Percentiles rank a stretch among this genome's conserved stretches.
Conservation (phyloP, 305 asterid species). For the Solanum aculeatissimum region DNA sequence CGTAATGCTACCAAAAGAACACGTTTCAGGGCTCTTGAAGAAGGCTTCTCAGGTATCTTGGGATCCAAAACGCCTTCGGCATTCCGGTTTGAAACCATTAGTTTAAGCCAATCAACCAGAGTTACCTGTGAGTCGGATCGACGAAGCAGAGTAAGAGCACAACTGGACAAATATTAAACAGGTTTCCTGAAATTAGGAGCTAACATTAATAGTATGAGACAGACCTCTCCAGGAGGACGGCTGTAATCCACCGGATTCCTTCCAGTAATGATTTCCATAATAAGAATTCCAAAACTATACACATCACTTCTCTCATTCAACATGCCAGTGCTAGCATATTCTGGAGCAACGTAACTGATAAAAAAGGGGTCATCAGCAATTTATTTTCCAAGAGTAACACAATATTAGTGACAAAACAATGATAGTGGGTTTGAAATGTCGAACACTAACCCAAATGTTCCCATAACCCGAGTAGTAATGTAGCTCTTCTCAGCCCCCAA, state of each 20-base stretch:
- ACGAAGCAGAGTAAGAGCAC: neutral
- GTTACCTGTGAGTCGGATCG: constrained; percentile 40
- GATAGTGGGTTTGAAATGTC: neutral
- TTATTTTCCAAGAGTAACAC: neutral
- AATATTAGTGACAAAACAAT: neutral
- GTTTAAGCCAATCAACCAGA: constrained; percentile 80
- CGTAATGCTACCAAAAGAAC: constrained; percentile 77
- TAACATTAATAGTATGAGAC: neutral
- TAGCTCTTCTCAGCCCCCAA: constrained; percentile 77
- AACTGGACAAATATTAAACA: neutral
- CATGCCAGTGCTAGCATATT: constrained; percentile 91
- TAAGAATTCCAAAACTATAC: constrained; percentile 80
- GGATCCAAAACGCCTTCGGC: constrained; percentile 86
- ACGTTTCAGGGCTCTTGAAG: constrained; percentile 75
- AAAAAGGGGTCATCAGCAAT: neutral
- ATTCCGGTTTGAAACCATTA: constrained; percentile 74
- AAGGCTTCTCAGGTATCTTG: constrained; percentile 58
- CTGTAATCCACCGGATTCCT: constrained; percentile 78
- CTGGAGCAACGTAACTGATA: constrained; percentile 84
- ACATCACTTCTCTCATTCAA: constrained; percentile 92
- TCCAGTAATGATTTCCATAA: constrained; percentile 80
- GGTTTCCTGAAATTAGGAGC: neutral
- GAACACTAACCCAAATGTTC: constrained; percentile 74
- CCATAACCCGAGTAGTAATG: constrained; percentile 89
- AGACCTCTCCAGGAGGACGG: constrained; percentile 76